A percentile compares a stretch with the other conserved stretches of the same genome.
Evolutionary conservation across 768 basidiomycete species (phyloP).

Genomic region (Floccularia luteovirens): DNA sequence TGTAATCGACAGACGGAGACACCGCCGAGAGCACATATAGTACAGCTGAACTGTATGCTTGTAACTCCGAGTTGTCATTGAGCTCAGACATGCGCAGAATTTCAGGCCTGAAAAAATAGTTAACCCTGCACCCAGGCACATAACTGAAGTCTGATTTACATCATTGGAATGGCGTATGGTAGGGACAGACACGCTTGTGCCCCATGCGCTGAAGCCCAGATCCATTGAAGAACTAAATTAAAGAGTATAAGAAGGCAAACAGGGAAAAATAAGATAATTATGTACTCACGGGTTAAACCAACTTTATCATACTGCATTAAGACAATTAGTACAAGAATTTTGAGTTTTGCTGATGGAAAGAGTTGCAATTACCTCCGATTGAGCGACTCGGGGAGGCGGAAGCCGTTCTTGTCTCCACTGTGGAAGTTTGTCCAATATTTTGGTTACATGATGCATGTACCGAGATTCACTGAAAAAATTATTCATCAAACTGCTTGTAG

Average conservation of each 20-base stretch:
- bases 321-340: slow-evolving; percentile 1
- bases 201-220: slow-evolving; percentile 72
- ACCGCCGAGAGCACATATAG: slow-evolving; percentile 79
- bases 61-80: slow-evolving; percentile 78
- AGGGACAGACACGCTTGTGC: slow-evolving; percentile 69
- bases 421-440: slow-evolving; percentile 53
- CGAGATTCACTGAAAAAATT: slow-evolving; percentile 37
- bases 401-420: slow-evolving; percentile 70
- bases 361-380: slow-evolving; percentile 51
- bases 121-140: slow-evolving; percentile 4
- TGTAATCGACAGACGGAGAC: slow-evolving; percentile 61
- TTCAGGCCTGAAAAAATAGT: slow-evolving; percentile 52
- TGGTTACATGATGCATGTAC: slow-evolving; percentile 48
- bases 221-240: slow-evolving; percentile 65
- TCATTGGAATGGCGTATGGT: slow-evolving; percentile 68
- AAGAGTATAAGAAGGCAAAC: slow-evolving; percentile 7
- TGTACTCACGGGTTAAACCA: slow-evolving; percentile 64
- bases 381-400: slow-evolving; percentile 78
- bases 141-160: slow-evolving; percentile 41
- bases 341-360: neutral
- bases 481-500: neutral
- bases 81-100: slow-evolving; percentile 87
- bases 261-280: slow-evolving; percentile 1
- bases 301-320: slow-evolving; percentile 73
- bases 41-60: slow-evolving; percentile 73